A percentile compares a stretch with the other conserved stretches of the same genome.
Conservation (phyloP, 2,329 filamentous ascomycete genomes). For the Thielaviopsis ethacetica region DNA sequence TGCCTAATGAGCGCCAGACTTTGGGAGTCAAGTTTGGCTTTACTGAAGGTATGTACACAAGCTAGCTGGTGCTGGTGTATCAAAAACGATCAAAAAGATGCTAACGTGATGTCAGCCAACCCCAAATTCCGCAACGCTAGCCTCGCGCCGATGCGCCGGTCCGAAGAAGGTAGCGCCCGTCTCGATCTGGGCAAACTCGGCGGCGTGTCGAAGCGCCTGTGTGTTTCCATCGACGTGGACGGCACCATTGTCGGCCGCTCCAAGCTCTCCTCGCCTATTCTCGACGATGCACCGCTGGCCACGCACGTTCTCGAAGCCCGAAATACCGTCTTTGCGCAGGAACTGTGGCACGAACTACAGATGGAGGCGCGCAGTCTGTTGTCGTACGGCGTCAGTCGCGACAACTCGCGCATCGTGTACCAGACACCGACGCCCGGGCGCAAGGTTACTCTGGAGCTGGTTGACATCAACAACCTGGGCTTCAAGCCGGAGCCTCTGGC, state of each 20-base stretch:
- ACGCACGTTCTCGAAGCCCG: conserved; percentile 56
- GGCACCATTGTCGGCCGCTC: conserved; percentile 43
- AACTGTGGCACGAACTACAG: conserved; percentile 79
- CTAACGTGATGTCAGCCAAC: conserved; percentile 24
- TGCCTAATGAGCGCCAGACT: conserved; percentile 56
- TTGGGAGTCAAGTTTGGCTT: conserved; percentile 84
- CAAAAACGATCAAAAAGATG: neutral
- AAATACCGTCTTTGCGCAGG: conserved; percentile 67
- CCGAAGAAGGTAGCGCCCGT: conserved; percentile 55
- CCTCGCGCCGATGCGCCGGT: conserved; percentile 63
- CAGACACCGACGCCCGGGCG: conserved; percentile 35
- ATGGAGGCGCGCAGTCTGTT: conserved; percentile 62
- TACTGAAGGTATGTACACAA: conserved; percentile 41
- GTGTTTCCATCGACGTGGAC: conserved; percentile 44
- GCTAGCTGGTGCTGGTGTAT: conserved; percentile 16
- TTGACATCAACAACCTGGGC: conserved; percentile 30
- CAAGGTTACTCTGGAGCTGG: conserved; percentile 48
- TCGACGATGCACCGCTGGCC: conserved; percentile 41
- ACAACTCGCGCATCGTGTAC: conserved; percentile 40
- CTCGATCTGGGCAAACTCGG: conserved; percentile 48
- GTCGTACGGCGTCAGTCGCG: conserved; percentile 51
- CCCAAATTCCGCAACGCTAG: conserved; percentile 50
- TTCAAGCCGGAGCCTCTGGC: conserved; percentile 19
- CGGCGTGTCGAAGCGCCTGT: conserved; percentile 40
- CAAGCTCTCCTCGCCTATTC: conserved; percentile 26